Evolutionary conservation across 2,329 filamentous ascomycete species (phyloP), one percentile per base, ranked within the genome.

Genomic region (Claviceps lovelessii): DNA sequence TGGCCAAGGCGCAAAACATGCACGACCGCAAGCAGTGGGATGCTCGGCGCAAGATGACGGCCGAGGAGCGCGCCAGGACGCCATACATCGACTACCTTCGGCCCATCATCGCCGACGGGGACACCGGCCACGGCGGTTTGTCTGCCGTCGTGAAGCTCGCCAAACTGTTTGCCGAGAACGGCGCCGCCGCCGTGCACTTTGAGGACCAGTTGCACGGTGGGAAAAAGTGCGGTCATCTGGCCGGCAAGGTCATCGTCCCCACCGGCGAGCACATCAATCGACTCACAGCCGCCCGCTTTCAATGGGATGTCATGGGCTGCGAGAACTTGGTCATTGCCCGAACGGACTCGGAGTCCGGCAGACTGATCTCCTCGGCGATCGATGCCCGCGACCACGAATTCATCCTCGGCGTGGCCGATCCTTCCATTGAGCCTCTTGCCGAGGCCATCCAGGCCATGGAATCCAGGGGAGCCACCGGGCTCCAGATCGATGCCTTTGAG

Each of bases 1-100:
- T 98, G 52, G 89, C 94, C 73, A 97, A 97, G 73, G 93, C 93
- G 4, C 93, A 98, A 71, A 90, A 90, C 60, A 84, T 97, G 76
- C 93, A 98, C 69, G 93, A 98, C 70, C 85, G 93, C 61, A 95
- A 94, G 71, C 88, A 96, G 65, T 97, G 88, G 84, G 90, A 96
- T 68, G 74, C 81, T 29, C 79, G 93, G 56, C 80, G 90, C 61
- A 88, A 88, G 69, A 73, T 97, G 77, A 84, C 77, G 0, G 62
- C 85, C 0, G 83, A 86, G 54, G 75, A 94, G 69, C 82, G 90
- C 33, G 78, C 80, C 57, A 77, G 78, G 57, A 88, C 86, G 0
- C 88, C 90, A 0, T 97, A 96, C 65, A 72, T 85, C 49, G 93
- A 98, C 69, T 98, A 95, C 68, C 76, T 98, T 67, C 83, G 93